Base-by-base conservation (phyloP, 495 filamentous ascomycete genomes). In the Podospora anserina region DNA sequence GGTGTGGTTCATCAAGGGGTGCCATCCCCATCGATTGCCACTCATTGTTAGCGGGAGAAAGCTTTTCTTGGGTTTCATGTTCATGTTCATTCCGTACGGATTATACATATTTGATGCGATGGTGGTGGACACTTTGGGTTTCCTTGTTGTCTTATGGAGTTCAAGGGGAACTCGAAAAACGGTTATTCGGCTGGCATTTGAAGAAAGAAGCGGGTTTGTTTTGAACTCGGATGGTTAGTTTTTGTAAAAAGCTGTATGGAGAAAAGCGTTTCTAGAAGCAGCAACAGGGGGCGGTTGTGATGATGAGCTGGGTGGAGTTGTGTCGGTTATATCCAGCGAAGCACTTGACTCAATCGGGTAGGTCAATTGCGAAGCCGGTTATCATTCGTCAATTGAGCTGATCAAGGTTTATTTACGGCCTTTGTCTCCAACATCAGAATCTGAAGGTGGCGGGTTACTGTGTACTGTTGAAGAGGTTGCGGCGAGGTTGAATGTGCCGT, bases 361-460 rank as follows among this genome's bases (percentile, higher is more conserved):
- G 39, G 39, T 49, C 39, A 6, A 49, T 9, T 49, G 39, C 39
- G 0, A 49, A 49, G 39, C 2, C 13, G 39, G 9, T 49, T 49
- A 16, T 49, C 5, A 49, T 49, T 49, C 15, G 39, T 49, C 39
- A 49, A 49, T 49, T 49, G 39, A 11, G 13, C 20, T 18, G 3
- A 9, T 20, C 56, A 20, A 58, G 23, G 23, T 4, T 11, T 27
- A 58, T 27, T 27, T 27, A 20, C 23, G 56, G 19, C 19, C 3
- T 58, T 3, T 54, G 11, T 3, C 59, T 27, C 68, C 62, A 69
- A 65, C 67, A 61, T 60, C 23, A n/a, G 2, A 6, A 44, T 44
- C 28, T 60, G 61, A 18, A 54, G 54, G 67, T n/a, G 62, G 67
- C 67, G 62, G 61, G 62, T 65, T 65, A 18, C 19, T 23, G 23